Base-by-base conservation (phyloP, 306 rosid species). In the Macrotyloma uniflorum region DNA sequence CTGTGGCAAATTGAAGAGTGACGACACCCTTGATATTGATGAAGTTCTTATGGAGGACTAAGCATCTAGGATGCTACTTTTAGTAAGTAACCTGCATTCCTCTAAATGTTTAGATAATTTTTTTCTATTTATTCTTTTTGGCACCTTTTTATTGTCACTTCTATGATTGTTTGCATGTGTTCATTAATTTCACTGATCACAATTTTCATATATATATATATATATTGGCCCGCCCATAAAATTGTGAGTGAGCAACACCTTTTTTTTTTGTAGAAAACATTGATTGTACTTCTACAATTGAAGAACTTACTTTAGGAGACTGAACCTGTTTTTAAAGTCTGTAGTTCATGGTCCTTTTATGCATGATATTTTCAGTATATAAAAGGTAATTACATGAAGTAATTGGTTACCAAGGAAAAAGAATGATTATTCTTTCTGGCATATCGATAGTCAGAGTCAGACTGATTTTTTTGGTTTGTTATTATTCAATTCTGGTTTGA, bases 1-100 rank as follows among this genome's bases (percentile, higher is more conserved):
- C 33, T 92, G 97, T 78, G 90, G 93, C 26, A 84, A 81, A 46
- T 68, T 90, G 64, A 83, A 81, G 82, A 77, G 70, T 2, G 91
- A 84, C 12, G 75, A 81, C 50, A 77, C 45, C 47, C 4, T 57
- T 15, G 83, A 69, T 38, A 67, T 69, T 38, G 80, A 77, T 82
- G 65, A 53, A 58, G 71, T 74, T 72, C 20, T 83, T 67, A 85
- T 88, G 90, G 87, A 84, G 70, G 85, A 86, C 75, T 89, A 67
- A 68, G 55, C 72, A 33, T 63, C 76, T 32, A 23, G 26, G 45
- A 70, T 50, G 33, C 23, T 16, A 53, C 13, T 61, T n/a, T 78
- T 15, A 73, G 87, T 87, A 36, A 74, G 85, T 77, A 8, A 22
- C 6, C 77, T 79, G 43, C 49, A 30, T 70, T 74, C 54, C 20